Evolutionary conservation across 441 rosid genomes (phyloP), one percentile per base, ranked within the genome.

Genomic region (Eugenia klotzschiana): DNA sequence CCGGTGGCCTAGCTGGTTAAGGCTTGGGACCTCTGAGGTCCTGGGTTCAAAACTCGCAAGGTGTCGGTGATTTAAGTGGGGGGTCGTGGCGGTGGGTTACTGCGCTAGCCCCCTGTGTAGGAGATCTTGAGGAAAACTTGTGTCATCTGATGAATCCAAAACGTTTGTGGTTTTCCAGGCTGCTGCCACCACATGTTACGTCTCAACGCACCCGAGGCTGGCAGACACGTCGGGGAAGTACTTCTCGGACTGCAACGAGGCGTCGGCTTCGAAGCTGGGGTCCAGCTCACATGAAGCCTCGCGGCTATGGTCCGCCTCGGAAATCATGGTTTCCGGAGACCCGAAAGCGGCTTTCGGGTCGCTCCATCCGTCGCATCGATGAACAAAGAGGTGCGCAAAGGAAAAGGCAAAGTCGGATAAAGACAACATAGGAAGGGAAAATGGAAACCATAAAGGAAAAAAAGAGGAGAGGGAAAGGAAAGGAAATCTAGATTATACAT

Each of bases 191-290:
- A 82, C 80, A 25, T 82, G 84, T 40, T 82, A 82, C 6, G 84
- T 74, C 0, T 72, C 84, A 3, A 56, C 49, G 9, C 84, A 82
- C 10, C 84, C 72, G 10, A 82, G 81, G 64, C 84, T 82, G 60
- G 60, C 27, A 15, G 27, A 52, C 6, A 25, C 55, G 22, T 82
- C 84, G 26, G 81, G 84, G 13, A 82, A 82, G 53, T 82, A 82
- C 49, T 82, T 82, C 25, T 79, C 29, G 18, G 84, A 82, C 29
- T 82, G 84, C 84, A 82, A 82, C 72, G 84, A 82, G 25, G 81
- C 72, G 5, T 8, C 81, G 4, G n/a, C 84, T 6, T 52, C 84
- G 29, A 74, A 82, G 51, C 64, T 29, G 26, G 84, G 80, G 22
- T 25, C 56, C 64, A 82, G 49, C 84, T 72, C 26, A 9, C 15